phyloP scores from a whole-genome alignment of 768 basidiomycete genomes.

The Hirschioporus abietinus region DNA sequence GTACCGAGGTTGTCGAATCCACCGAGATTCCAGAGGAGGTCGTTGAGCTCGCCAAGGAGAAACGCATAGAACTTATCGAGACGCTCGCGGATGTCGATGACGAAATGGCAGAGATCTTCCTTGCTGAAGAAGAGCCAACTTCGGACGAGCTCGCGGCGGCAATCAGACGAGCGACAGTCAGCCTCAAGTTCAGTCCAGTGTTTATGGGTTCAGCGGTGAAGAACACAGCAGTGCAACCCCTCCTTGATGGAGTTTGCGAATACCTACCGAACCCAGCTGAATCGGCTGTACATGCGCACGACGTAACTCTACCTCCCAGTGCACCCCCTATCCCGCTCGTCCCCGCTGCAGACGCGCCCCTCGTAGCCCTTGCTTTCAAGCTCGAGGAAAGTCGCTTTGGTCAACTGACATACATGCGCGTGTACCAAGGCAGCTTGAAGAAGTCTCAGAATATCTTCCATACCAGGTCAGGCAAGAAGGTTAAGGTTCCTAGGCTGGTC shows the following conservation, averaged over 20 bases:
- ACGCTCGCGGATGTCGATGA: conserved; percentile 96
- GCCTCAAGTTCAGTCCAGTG: conserved; percentile 91
- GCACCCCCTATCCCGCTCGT: conserved; percentile 70
- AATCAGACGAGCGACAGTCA: conserved; percentile 83
- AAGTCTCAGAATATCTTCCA: conserved; percentile 85
- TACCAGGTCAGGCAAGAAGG: conserved; percentile 91
- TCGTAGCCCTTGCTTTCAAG: conserved; percentile 96
- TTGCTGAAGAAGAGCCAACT: conserved; percentile 76
- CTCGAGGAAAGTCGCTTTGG: conserved; percentile 96
- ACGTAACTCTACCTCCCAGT: conserved; percentile 59
- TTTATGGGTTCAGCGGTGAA: conserved; percentile 97
- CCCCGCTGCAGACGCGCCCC: conserved; percentile 80
- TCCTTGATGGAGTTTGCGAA: conserved; percentile 92
- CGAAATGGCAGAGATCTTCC: conserved; percentile 83
- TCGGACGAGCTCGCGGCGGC: conserved; percentile 73
- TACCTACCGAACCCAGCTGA: conserved; percentile 91
- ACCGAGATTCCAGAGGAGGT: conserved; percentile 84
- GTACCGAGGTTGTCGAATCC: conserved; percentile 71
- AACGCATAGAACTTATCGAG: conserved; percentile 89
- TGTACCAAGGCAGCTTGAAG: conserved; percentile 93
- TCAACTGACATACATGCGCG: conserved; percentile 96
- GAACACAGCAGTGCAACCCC: conserved; percentile 91
- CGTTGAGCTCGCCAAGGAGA: conserved; percentile 68
- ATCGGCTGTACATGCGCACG: conserved; percentile 72
- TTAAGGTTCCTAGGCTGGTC: conserved; percentile 93